Evolutionary conservation across 495 filamentous ascomycete species (phyloP).

Genomic region (Hamigera avellanea): DNA sequence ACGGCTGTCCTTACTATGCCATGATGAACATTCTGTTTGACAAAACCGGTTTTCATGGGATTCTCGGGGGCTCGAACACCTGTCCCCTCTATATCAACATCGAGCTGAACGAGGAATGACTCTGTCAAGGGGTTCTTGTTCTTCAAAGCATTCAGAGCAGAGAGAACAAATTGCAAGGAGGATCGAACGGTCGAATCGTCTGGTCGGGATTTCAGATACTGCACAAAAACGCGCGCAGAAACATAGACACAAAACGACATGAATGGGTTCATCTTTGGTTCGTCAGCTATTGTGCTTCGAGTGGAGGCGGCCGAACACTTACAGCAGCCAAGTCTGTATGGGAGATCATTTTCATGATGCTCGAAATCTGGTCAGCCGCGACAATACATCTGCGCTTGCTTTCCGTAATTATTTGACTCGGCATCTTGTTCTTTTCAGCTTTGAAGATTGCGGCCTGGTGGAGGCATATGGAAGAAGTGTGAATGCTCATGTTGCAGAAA

Average conservation of each 20-base stretch:
- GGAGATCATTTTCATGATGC: slow-evolving; percentile 89
- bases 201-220: slow-evolving; percentile 82
- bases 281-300: slow-evolving; percentile 12
- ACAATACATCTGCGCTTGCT: slow-evolving; percentile 90
- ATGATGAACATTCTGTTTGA: background rate
- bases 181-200: slow-evolving; percentile 72
- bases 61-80: slow-evolving; percentile 17
- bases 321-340: slow-evolving; percentile 79
- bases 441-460: slow-evolving; percentile 98
- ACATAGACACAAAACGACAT: slow-evolving; percentile 95
- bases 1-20: background rate
- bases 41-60: background rate
- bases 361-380: slow-evolving; percentile 88
- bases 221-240: slow-evolving; percentile 86
- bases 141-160: slow-evolving; percentile 81
- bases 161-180: slow-evolving; percentile 79
- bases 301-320: slow-evolving; percentile 25
- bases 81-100: slow-evolving; percentile 77
- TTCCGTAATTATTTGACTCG: slow-evolving; percentile 65
- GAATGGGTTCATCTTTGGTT: slow-evolving; percentile 80
- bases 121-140: slow-evolving; percentile 84
- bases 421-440: slow-evolving; percentile 77
- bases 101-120: slow-evolving; percentile 88
- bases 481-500: slow-evolving; percentile 93
- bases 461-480: slow-evolving; percentile 91